Evolutionary conservation across 495 filamentous ascomycete genomes (phyloP).

Genomic region (Penicillium parvum): DNA sequence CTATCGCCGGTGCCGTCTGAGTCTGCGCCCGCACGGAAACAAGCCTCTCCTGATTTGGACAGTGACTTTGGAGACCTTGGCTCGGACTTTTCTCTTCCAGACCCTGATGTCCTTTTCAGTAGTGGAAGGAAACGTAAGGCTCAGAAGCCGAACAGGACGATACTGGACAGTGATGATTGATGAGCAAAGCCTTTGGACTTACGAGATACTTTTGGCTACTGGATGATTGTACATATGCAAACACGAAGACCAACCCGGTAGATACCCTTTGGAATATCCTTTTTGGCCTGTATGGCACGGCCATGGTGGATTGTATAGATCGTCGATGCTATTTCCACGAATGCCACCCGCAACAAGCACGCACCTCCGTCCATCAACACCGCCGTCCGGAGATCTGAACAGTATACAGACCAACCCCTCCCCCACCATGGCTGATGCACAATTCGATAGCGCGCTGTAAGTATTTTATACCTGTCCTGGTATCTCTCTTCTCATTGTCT

Average conservation of each 20-base stretch:
- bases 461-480: conserved; percentile 11
- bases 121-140: conserved; percentile 5
- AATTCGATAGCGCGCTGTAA: conserved; percentile 64
- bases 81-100: conserved; percentile 12
- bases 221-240: conserved; percentile 1
- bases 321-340: conserved; percentile 21
- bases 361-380: conserved; percentile 36
- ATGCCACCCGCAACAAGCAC: conserved; percentile 14
- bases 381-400: conserved; percentile 14
- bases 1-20: conserved; percentile 12
- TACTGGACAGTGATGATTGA: conserved; percentile 18
- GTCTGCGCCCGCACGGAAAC: neutral
- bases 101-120: conserved; percentile 11
- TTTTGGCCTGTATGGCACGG: neutral
- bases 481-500: neutral
- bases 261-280: too few species aligned
- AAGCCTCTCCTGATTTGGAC: neutral
- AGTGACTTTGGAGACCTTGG: conserved; percentile 13
- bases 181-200: conserved; percentile 3
- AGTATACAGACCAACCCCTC: conserved; percentile 15
- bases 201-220: neutral
- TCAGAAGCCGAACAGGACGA: neutral
- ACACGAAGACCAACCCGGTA: neutral
- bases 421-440: conserved; percentile 48
- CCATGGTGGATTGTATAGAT: neutral